Evolutionary conservation across 2,329 filamentous ascomycete species (phyloP), one percentile per base, ranked within the genome.

Genomic region (Leptographium radiaticola): DNA sequence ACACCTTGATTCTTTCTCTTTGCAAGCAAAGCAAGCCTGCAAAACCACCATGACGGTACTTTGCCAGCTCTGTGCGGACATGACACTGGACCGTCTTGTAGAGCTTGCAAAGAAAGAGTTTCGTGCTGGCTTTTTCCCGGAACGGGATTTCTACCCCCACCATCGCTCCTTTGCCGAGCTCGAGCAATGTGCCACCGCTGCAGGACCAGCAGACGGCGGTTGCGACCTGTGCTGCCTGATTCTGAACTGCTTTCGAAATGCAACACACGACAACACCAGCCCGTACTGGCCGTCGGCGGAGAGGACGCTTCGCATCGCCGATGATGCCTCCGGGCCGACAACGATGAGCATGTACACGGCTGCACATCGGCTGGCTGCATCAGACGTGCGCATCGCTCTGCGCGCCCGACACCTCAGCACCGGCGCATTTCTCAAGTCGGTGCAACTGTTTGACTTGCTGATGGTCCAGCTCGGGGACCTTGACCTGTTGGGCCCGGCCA

Each of bases 121-220:
- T 16, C 43, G 43, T 2, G 31, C 40, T 7, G 36, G 43, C 53
- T 42, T 52, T 16, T 52, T 52, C 4, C 53, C 49, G 7, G 25
- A 33, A 10, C 20, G 16, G 12, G 16, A 20, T 15, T 55, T 34
- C 45, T 52, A 52, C 38, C 16, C 33, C 30, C 53, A 55, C 39
- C 53, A 52, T 25, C 9, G 44, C 1, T 55, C 53, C 15, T 55
- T 55, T 25, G 6, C 18, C 6, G 49, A 52, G 6, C 18, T 55
- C 8, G 49, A 51, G 11, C n/a, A 40, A 10, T 54, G 53, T 43
- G 53, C 53, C 5, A 25, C 5, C 4, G 13, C 20, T 13, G 9
- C 31, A 7, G 8, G 31, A 4, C 16, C 9, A 2, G n/a, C 15
- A 9, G 4, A 33, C 18, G 42, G 42, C 25, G 51, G 53, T 15